Evolutionary conservation across 192 early-diverging fungal species (phyloP), one percentile per base, ranked within the genome.

Genomic region (Backusella psychrophila): DNA sequence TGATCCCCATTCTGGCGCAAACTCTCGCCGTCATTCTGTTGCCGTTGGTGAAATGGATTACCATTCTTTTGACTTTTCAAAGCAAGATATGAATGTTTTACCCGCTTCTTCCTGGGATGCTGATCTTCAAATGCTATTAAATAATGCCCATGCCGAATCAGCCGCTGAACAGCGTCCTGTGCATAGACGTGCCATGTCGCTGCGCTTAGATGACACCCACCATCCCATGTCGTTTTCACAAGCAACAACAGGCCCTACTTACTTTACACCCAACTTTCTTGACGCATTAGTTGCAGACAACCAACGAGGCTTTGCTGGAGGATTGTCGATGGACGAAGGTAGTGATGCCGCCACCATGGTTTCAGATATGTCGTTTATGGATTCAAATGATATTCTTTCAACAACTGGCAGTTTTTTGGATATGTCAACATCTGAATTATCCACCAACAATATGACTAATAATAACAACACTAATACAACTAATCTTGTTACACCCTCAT

Each of bases 1-100:
- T 35, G 34, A 63, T 76, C 33, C 67, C 26, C n/a, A 76, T 38
- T 49, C 38, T 44, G 66, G 73, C 29, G 69, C 72, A 11, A 34
- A 73, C 35, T 77, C 76, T 44, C 38, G 80, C 11, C 76, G 80
- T 31, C 80, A 81, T 69, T 81, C 80, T 1, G 73, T 81, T 19
- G 80, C 80, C 23, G 67, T 81, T 6, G 80, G 80, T n/a, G 80
- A 81, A 44, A 41, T 81, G 53, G 59, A 77, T 6, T 77, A 66
- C 19, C 76, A 77, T 31, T 69, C 71, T 35, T 73, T 78, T 72
- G 77, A 78, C 23, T 67, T 71, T 14, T 70, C 42, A 36, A 76
- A 69, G 34, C 42, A 67, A 4, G 65, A 67, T 17, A 39, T 52
- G 29, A 46, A 14, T 12, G 29, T 23, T 49, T 23, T 29, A 14